Evolutionary conservation across 208 protist species (phyloP), one percentile per base, ranked within the genome.

Genomic region (Hexamita inflata): DNA sequence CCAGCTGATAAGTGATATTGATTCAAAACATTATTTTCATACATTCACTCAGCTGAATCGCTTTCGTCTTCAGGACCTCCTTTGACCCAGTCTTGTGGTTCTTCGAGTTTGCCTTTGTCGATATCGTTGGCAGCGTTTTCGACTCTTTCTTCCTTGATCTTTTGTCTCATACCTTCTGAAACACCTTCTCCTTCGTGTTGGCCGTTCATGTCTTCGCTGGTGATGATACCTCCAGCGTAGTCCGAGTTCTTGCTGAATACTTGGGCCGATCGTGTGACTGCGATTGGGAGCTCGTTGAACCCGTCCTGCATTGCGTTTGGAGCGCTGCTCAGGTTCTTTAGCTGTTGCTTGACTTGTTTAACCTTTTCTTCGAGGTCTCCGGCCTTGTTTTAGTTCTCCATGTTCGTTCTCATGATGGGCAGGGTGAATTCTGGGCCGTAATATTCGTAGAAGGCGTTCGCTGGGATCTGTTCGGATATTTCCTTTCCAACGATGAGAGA

Each of bases 361-460:
- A 70, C 4, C 32, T 75, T 75, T 41, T 78, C 28, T n/a, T 79
- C 42, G 11, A 80, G 26, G 15, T 45, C 60, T 30, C 45, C n/a
- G 7, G 11, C 2, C 4, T 80, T 68, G 42, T 91, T 91, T n/a
- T 81, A 76, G 75, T 92, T 92, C 28, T 86, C 82, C 84, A 90
- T 87, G 53, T 84, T 88, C 11, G 65, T 81, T 1, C 81, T 60
- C 13, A 77, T 66, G 28, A 90, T 45, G 58, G 92, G 80, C 0
- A 94, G 82, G 57, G 80, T 60, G 64, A 85, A 93, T 34, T 93
- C 89, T 13, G 91, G 91, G 0, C 80, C 85, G 77, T 87, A 94
- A 76, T 94, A 94, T 68, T 91, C 88, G 32, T 89, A 86, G 81
- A 90, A 94, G 30, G 92, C 89, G 74, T 92, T 92, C 77, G 84